Evolutionary conservation across 83 land plant genomes (phyloP), one percentile per base, ranked within the genome.

Genomic region (Diphasiastrum complanatum): DNA sequence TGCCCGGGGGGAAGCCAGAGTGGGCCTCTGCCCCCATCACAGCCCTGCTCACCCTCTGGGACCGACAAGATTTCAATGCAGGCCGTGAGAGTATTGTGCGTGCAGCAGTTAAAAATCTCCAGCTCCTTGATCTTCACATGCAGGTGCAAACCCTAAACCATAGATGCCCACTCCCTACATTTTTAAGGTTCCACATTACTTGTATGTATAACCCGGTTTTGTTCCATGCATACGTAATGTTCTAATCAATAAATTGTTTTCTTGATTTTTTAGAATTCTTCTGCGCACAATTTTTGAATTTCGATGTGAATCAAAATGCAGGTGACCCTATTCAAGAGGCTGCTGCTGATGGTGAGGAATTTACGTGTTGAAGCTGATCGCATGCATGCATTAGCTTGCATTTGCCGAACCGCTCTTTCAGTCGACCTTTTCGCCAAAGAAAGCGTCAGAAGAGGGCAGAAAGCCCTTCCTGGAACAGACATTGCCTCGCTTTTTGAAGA

Each of bases 361-460:
- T 66, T 95, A 68, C 75, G 99, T 60, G 99, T 87, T 47, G 99
- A 95, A 69, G 89, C 93, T 28, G 99, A 95, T 64, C 82, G 97
- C 8, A 89, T 95, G 99, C 93, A 95, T 69, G 99, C 99, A n/a
- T 66, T 95, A 27, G 97, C 99, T 40, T 95, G 99, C 63, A 89
- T 95, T 48, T 89, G 97, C 61, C 83, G 99, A 8, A 95, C 99
- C 49, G 97, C 97, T 48, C 89, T 95, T 40, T 84, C 89, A 75
- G 99, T 89, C 45, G 97, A 95, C 61, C 88, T 89, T 47, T 95
- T 95, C 65, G 92, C 97, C n/a, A 95, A 85, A 74, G 99, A 95
- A 57, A 95, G 87, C 75, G 93, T 78, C 1, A 68, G 93, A 29
- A 72, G 97, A 73, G 99, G 99, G 32, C 97, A 95, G 67, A 89